These are phyloP conservation scores for Lactarius evosmus DNA, from an alignment of 768 basidiomycete genomes.

Conservation along the genomic window DNA sequence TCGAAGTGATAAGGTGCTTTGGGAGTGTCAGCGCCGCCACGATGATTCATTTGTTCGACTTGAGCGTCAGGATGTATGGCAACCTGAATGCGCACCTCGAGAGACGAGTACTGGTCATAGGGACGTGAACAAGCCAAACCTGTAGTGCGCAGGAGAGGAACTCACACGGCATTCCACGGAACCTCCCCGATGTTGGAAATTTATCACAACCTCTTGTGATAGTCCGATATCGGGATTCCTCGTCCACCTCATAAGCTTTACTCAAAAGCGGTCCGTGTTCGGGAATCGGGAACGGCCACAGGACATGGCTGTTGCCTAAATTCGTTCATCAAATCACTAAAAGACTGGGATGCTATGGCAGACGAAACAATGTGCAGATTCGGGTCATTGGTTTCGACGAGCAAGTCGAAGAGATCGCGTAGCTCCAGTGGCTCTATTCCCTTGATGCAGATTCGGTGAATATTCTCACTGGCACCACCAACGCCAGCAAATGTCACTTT, in stretches of 20 bases:
- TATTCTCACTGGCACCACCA: background rate
- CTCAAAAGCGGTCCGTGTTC: slow-evolving; percentile 85
- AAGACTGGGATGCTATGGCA: slow-evolving; percentile 30
- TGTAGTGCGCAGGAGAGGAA: background rate
- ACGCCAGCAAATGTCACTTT: background rate
- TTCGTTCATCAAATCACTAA: slow-evolving; percentile 97
- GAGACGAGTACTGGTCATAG: slow-evolving; percentile 62
- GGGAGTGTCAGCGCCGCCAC: slow-evolving; percentile 75
- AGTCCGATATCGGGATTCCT: slow-evolving; percentile 50
- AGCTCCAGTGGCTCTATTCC: no score
- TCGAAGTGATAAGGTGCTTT: slow-evolving; percentile 83
- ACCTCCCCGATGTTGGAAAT: slow-evolving; percentile 98
- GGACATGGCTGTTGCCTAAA: slow-evolving; percentile 88
- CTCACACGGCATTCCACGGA: slow-evolving; percentile 80
- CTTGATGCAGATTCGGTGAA: no score
- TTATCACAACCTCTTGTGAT: slow-evolving; percentile 94
- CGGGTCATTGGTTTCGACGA: no score
- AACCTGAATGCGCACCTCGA: slow-evolving; percentile 65
- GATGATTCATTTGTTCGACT: slow-evolving; percentile 96
- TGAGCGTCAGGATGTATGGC: slow-evolving; percentile 84
- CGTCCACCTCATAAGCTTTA: slow-evolving; percentile 39
- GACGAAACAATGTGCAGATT: background rate
- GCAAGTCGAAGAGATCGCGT: no score
- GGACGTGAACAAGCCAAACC: background rate
- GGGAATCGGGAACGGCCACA: slow-evolving; percentile 89